phyloP scores from a whole-genome alignment of 305 asterid species.

The Fraxinus dipetala region DNA sequence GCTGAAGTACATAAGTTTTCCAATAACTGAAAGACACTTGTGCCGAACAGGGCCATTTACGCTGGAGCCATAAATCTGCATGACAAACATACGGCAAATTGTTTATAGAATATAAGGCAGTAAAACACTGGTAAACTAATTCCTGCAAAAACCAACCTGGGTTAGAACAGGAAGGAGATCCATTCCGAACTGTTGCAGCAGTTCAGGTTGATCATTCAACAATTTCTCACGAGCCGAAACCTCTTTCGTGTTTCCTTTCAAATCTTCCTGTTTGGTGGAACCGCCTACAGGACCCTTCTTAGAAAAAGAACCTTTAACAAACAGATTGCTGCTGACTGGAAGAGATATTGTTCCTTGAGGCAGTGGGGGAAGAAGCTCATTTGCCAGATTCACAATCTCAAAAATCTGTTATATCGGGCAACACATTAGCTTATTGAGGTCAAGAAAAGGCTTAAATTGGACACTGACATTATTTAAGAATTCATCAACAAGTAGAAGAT shows the following conservation, averaged over 20 bases:
- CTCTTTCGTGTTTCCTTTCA: conserved; percentile 52
- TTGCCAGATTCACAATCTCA: conserved; percentile 98
- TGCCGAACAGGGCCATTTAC: conserved; percentile 97
- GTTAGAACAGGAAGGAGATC: conserved; percentile 88
- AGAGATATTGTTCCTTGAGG: conserved; percentile 93
- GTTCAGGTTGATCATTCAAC: conserved; percentile 89
- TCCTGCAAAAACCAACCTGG: conserved; percentile 56
- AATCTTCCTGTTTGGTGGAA: conserved; percentile 69
- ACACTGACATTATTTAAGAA: background rate
- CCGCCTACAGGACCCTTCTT: conserved; percentile 64
- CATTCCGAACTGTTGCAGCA: conserved; percentile 86
- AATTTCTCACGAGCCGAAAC: conserved; percentile 73
- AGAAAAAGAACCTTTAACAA: conserved; percentile 55
- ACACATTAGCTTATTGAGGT: background rate
- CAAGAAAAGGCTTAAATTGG: background rate
- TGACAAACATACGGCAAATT: conserved; percentile 14
- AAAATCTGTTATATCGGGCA: conserved; percentile 50
- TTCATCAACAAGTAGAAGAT: background rate
- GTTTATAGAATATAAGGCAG: conserved; percentile 2
- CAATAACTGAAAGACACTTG: conserved; percentile 92
- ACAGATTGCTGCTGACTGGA: conserved; percentile 62
- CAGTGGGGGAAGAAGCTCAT: conserved; percentile 95
- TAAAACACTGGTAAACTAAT: background rate
- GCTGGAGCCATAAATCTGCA: conserved; percentile 96
- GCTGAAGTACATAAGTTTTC: conserved; percentile 96